Conservation (phyloP, 2,329 filamentous ascomycete species). For the Aspergillus novofumigatus region DNA sequence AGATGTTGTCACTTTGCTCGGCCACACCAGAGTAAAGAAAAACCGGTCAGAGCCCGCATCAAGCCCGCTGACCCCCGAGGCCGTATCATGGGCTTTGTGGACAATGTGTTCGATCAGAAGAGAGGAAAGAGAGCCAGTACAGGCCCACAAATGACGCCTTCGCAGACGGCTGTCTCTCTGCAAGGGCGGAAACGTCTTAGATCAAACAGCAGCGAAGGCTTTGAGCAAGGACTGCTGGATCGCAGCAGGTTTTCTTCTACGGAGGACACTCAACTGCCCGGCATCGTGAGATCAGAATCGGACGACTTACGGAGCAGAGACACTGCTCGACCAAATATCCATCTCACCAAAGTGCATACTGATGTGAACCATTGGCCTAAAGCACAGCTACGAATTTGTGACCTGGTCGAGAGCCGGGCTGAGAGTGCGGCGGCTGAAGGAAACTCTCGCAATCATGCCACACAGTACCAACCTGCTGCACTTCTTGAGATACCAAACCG, state of each 20-base stretch:
- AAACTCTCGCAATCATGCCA: not conserved
- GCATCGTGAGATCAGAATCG: not conserved
- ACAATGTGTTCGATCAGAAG: conserved; percentile 37
- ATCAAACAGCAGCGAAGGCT: not conserved
- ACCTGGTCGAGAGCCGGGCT: conserved; percentile 8
- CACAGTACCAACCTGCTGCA: not conserved
- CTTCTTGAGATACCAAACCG: not conserved
- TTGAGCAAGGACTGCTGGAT: not conserved
- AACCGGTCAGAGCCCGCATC: conserved; percentile 29
- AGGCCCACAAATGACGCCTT: conserved; percentile 2
- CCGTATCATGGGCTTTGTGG: conserved; percentile 32
- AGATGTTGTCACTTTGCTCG: conserved; percentile 33
- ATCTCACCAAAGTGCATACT: not conserved
- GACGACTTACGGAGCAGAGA: not conserved
- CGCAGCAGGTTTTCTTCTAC: not conserved
- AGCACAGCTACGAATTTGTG: conserved; percentile 9
- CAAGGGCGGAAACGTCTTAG: conserved; percentile 10
- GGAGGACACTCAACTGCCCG: not conserved
- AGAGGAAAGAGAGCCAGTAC: conserved; percentile 18
- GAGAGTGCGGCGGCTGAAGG: not conserved
- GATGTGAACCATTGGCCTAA: not conserved
- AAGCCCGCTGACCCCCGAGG: conserved; percentile 31
- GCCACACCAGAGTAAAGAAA: conserved; percentile 32
- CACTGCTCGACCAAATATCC: not conserved
- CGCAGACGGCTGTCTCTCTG: not conserved